phyloP scores from a whole-genome alignment of 2,329 filamentous ascomycete species.

The Colletotrichum sp. region DNA sequence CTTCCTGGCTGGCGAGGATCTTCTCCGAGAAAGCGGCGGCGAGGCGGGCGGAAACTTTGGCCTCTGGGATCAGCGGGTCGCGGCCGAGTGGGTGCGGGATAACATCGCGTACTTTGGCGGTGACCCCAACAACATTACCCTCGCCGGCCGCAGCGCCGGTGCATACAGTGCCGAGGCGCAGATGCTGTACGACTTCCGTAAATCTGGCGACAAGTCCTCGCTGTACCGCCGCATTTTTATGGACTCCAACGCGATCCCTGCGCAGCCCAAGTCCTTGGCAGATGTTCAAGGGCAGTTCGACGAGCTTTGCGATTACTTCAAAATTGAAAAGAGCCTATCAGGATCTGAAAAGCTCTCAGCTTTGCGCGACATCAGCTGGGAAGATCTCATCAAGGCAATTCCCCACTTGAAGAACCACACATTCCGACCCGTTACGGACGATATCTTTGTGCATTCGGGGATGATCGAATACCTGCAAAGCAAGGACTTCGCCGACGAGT shows the following conservation, averaged over 20 bases:
- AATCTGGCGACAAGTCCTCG: conserved; percentile 9
- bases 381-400: conserved; percentile 37
- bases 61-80: conserved; percentile 53
- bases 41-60: conserved; percentile 38
- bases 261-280: conserved; percentile 43
- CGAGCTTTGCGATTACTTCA: conserved; percentile 41
- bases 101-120: conserved; percentile 55
- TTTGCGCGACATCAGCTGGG: conserved; percentile 33
- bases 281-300: conserved; percentile 46
- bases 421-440: conserved; percentile 49
- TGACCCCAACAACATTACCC: conserved; percentile 40
- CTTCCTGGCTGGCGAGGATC: conserved; percentile 47
- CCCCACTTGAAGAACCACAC: conserved; percentile 47
- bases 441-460: conserved; percentile 39
- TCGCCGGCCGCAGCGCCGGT: conserved; percentile 50
- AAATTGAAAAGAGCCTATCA: conserved; percentile 26
- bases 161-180: conserved; percentile 47
- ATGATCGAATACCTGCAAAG: conserved; percentile 42
- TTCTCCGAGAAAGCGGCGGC: conserved; percentile 28
- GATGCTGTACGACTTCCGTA: conserved; percentile 39
- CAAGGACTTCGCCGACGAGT: conserved; percentile 40
- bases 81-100: conserved; percentile 52
- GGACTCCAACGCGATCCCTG: conserved; percentile 50
- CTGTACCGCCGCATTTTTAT: conserved; percentile 43
- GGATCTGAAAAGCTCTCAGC: conserved; percentile 33